phyloP scores from a whole-genome alignment of 78 protist species.

The Dictyostelium purpureum region DNA sequence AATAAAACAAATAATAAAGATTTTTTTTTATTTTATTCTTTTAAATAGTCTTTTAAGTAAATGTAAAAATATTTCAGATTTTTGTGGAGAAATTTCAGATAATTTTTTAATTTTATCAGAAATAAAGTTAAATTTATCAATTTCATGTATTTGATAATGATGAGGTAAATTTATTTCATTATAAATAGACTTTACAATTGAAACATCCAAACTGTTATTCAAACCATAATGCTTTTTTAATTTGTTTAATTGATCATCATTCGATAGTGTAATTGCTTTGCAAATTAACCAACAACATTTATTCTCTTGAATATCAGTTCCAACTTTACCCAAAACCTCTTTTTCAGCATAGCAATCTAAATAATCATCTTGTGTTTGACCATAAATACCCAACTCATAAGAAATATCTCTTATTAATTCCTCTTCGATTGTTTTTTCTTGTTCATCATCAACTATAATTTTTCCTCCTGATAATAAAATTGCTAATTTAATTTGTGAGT shows the following conservation, averaged over 20 bases:
- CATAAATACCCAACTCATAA: neutral
- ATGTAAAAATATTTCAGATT: neutral
- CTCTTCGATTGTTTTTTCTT: neutral
- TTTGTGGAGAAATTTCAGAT: neutral
- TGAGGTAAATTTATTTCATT: neutral
- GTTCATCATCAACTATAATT: neutral
- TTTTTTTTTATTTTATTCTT: neutral
- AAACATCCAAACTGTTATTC: neutral
- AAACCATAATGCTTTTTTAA: constrained; percentile 1
- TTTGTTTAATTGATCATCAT: neutral
- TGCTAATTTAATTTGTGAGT: neutral
- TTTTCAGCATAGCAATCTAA: constrained; percentile 6
- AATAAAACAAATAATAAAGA: too few species aligned
- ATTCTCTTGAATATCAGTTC: constrained; percentile 11
- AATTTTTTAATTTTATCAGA: neutral
- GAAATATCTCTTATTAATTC: neutral
- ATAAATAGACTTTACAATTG: neutral
- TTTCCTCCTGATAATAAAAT: neutral
- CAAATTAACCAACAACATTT: constrained; percentile 8
- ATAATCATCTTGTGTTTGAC: constrained; percentile 7
- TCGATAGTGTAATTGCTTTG: neutral
- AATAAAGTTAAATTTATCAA: neutral
- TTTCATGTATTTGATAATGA: neutral
- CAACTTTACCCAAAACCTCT: neutral
- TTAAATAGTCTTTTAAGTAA: neutral